Evolutionary conservation across 495 filamentous ascomycete genomes (phyloP), one percentile per base, ranked within the genome.

Genomic region (Tetracladium setigerum): DNA sequence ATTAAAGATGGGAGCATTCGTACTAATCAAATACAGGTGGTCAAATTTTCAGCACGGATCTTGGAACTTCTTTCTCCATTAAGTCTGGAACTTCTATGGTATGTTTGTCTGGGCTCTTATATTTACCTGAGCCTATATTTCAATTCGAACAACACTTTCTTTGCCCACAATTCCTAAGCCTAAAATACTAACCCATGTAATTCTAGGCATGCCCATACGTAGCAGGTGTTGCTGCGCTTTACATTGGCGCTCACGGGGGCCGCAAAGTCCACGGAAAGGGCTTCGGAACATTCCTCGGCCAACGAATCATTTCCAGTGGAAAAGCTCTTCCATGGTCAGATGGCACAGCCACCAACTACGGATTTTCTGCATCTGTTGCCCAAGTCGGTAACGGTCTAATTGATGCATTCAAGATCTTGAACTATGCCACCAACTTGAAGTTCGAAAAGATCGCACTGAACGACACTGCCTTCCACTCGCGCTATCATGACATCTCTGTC

Each of bases 11-110:
- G n/a, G n/a, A n/a, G n/a, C n/a, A n/a, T n/a, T n/a, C n/a, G n/a
- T n/a, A n/a, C n/a, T n/a, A n/a, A n/a, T n/a, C n/a, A n/a, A n/a
- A n/a, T n/a, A 67, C 68, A 0, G 74, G 73, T 30, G 61, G 62
- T 4, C 59, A 67, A 22, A 77, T 78, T 45, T 53, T 72, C 38
- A 68, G 62, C 31, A 74, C 72, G 5, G 66, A 62, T 24, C 44
- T 66, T 6, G 63, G 71, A 41, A 36, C 39, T 30, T 36, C 56
- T 5, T 67, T 62, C n/a, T 62, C 53, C 4, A 50, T 66, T 7
- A 49, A 71, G 14, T 67, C 59, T 34, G 76, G 76, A 45, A 78
- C 76, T 0, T 74, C 70, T 24, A 70, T 72, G 70, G 67, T 75
- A 4, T 57, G 67, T 27, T 74, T 75, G 4, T 74, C 72, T 50